These are phyloP conservation scores for Echinochloa phyllopogon DNA, from an alignment of 176 grass and related monocot species.

Conservation along the genomic window DNA sequence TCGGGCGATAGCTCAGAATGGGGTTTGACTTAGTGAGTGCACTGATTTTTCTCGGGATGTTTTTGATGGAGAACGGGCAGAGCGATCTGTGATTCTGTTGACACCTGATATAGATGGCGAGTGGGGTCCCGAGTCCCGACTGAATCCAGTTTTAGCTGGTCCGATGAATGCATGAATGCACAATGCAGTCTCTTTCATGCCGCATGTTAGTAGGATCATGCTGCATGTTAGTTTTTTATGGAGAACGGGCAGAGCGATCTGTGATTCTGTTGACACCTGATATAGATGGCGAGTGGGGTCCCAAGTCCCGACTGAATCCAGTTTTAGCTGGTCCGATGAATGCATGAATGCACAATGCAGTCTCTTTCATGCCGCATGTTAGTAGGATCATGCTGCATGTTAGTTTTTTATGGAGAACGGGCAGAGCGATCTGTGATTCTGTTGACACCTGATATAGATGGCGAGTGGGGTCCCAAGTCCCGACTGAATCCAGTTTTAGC, in stretches of 20 bases:
- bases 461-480: background rate
- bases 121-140: background rate
- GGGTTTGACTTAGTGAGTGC: slow-evolving; percentile 9
- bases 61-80: background rate
- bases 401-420: background rate
- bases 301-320: background rate
- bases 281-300: background rate
- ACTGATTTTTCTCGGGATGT: background rate
- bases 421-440: background rate
- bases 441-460: background rate
- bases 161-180: slow-evolving; percentile 13
- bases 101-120: background rate
- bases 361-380: background rate
- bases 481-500: background rate
- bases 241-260: background rate
- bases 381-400: too few species aligned
- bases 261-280: background rate
- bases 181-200: background rate
- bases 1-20: background rate
- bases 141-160: background rate
- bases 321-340: background rate
- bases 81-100: background rate
- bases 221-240: background rate
- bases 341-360: background rate
- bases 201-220: too few species aligned